These are phyloP conservation scores for Posidonia oceanica DNA, from an alignment of 116 monocot species.

Conservation along the genomic window DNA sequence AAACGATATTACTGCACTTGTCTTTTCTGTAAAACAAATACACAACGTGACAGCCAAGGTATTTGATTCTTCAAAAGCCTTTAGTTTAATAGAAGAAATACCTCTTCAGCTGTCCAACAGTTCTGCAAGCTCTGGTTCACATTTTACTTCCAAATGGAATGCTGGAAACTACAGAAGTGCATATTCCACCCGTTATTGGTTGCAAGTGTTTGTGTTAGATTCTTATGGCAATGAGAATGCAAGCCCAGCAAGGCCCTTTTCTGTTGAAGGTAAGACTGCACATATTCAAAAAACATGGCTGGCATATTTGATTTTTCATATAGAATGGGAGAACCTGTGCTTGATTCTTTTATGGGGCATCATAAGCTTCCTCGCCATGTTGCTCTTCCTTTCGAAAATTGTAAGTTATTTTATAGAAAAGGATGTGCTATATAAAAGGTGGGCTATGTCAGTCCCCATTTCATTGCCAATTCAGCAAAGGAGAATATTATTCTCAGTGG, in stretches of 20 bases:
- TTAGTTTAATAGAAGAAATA: constrained; percentile 58
- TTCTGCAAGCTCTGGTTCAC: constrained; percentile 13
- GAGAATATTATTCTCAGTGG: constrained; percentile 18
- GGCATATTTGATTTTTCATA: constrained; percentile 36
- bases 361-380: constrained; percentile 28
- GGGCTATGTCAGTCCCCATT: constrained; percentile 20
- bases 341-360: constrained; percentile 50
- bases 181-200: constrained; percentile 41
- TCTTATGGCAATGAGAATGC: constrained; percentile 23
- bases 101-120: constrained; percentile 24
- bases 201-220: constrained; percentile 55
- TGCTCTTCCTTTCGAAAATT: constrained; percentile 50
- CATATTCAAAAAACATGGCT: constrained; percentile 22
- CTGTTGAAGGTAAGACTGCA: constrained; percentile 51
- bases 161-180: constrained; percentile 47
- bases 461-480: constrained; percentile 24
- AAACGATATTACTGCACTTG: constrained; percentile 66
- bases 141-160: constrained; percentile 83
- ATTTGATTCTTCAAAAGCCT: constrained; percentile 49
- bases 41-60: constrained; percentile 58
- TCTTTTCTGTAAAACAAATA: constrained; percentile 47
- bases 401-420: constrained; percentile 37
- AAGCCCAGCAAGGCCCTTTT: constrained; percentile 48
- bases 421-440: constrained; percentile 31
- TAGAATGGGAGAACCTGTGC: constrained; percentile 53